These are phyloP conservation scores for Lachnum nothofagi DNA, from an alignment of 2,329 filamentous ascomycete species.

Conservation along the genomic window DNA sequence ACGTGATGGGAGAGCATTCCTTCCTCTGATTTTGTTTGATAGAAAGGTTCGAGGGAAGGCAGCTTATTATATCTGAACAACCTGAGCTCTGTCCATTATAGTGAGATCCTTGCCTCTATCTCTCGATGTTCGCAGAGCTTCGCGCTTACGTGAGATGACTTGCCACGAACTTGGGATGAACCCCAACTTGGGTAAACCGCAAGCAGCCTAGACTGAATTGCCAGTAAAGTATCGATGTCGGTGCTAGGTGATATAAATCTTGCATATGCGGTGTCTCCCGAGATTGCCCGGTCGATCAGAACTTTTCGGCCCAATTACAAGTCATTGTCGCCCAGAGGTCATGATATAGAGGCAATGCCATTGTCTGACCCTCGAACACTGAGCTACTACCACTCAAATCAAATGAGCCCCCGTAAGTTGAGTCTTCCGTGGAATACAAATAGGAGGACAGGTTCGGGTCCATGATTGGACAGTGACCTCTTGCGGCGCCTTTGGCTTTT, in stretches of 20 bases:
- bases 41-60: background rate
- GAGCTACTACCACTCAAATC: slow-evolving; percentile 1
- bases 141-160: too few species aligned
- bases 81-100: too few species aligned
- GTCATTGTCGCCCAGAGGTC: slow-evolving; percentile 32
- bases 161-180: too few species aligned
- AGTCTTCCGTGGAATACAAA: slow-evolving; percentile 11
- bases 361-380: background rate
- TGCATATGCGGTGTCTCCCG: background rate
- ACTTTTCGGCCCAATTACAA: slow-evolving; percentile 22
- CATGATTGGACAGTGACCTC: slow-evolving; percentile 23
- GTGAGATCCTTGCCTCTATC: too few species aligned
- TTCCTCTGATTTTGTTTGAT: background rate
- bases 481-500: slow-evolving; percentile 3
- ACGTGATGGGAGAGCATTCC: background rate
- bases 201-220: too few species aligned
- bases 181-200: too few species aligned
- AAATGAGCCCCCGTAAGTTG: slow-evolving; percentile 7
- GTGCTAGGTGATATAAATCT: background rate
- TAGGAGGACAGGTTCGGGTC: slow-evolving; percentile 17
- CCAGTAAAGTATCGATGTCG: too few species aligned
- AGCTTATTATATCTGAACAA: background rate
- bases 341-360: slow-evolving; percentile 14
- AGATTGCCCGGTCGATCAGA: background rate
- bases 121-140: too few species aligned